phyloP scores from a whole-genome alignment of 164 flowering plant genomes.

The Vitis riparia region DNA sequence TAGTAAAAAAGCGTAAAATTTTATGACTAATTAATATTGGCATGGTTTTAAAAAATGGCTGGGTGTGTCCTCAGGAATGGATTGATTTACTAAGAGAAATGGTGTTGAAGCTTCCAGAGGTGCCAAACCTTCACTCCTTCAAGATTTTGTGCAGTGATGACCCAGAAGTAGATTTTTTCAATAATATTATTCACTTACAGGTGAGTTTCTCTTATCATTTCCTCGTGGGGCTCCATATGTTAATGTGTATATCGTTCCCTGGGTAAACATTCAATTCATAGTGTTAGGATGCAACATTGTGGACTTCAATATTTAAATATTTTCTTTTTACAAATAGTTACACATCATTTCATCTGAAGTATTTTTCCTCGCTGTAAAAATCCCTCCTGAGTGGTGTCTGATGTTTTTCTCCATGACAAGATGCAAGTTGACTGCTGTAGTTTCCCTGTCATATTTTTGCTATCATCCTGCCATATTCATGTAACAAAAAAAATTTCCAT shows the following conservation, averaged over 20 bases:
- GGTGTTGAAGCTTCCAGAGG: conserved; percentile 66
- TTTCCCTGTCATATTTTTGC: neutral
- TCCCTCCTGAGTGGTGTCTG: neutral
- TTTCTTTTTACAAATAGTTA: neutral
- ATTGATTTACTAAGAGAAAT: conserved; percentile 69
- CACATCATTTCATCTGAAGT: neutral
- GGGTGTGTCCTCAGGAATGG: conserved; percentile 69
- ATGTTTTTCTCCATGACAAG: neutral
- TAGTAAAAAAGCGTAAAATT: neutral
- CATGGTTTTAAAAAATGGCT: neutral
- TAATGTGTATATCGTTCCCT: neutral
- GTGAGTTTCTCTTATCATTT: conserved; percentile 28
- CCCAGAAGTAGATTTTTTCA: conserved; percentile 89
- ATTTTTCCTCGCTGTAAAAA: neutral
- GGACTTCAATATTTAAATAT: neutral
- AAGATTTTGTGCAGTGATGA: conserved; percentile 65
- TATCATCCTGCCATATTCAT: neutral
- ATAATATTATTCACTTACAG: conserved; percentile 82
- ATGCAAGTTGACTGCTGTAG: neutral
- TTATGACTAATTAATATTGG: neutral
- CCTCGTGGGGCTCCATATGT: neutral
- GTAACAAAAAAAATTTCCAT: no score
- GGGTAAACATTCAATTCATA: neutral
- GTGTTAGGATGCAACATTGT: neutral
- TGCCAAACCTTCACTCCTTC: conserved; percentile 45